Evolutionary conservation across 1,284 basidiomycete species (phyloP).

Genomic region (Pisolithus thermaeus): DNA sequence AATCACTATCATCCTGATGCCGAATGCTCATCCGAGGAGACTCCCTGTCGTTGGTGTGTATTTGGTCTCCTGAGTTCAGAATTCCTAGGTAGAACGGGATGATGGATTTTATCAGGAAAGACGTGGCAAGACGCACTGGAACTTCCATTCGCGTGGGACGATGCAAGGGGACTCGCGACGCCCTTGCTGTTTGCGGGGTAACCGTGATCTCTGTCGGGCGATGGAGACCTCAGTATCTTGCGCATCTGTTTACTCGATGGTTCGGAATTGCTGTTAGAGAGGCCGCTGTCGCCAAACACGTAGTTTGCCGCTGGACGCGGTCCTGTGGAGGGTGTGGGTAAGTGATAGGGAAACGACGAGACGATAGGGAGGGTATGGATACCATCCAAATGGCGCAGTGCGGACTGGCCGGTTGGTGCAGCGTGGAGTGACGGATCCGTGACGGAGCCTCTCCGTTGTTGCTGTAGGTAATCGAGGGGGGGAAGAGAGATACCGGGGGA

Average conservation of each 20-base stretch:
- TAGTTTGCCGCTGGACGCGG: constrained; percentile 63
- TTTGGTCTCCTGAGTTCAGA: constrained; percentile 35
- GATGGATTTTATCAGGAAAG: not conserved
- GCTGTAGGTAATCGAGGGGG: constrained; percentile 71
- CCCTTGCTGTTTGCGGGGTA: constrained; percentile 13
- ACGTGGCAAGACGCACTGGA: constrained; percentile 17
- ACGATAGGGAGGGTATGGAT: not conserved
- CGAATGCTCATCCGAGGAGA: constrained; percentile 23
- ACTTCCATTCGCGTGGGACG: constrained; percentile 17
- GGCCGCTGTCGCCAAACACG: constrained; percentile 59
- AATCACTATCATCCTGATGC: constrained; percentile 49
- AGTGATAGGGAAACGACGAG: constrained; percentile 3
- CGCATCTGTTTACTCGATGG: constrained; percentile 38
- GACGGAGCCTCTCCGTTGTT: constrained; percentile 71
- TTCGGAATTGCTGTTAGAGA: constrained; percentile 34
- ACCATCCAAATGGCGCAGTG: constrained; percentile 17
- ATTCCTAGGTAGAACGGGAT: constrained; percentile 22
- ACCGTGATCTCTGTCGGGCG: constrained; percentile 31
- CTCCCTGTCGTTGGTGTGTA: constrained; percentile 41
- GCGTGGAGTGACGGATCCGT: constrained; percentile 75
- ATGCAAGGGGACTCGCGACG: constrained; percentile 14
- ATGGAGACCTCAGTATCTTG: constrained; percentile 48
- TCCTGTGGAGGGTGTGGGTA: constrained; percentile 28
- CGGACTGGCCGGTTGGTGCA: constrained; percentile 29
- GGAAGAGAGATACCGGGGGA: constrained; percentile 49